Percentiles rank a stretch among this genome's conserved stretches.
phyloP scores from a whole-genome alignment of 1,284 basidiomycete species.

The Psilocybe mexicana region DNA sequence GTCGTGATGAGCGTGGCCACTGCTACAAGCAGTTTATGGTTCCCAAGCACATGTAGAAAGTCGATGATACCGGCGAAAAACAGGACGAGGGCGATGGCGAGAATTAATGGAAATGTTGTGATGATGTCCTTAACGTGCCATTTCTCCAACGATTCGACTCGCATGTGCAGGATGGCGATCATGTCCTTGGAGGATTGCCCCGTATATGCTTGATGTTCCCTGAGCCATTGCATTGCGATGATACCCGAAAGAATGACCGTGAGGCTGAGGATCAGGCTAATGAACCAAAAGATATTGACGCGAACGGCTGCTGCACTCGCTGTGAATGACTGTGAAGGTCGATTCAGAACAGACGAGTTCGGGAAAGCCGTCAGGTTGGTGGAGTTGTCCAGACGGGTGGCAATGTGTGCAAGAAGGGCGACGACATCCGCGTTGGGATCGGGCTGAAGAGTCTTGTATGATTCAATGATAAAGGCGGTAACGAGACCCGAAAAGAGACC shows the following conservation, averaged over 20 bases:
- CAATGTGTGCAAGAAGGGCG: background rate
- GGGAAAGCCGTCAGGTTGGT: background rate
- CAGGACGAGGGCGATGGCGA: background rate
- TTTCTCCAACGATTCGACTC: background rate
- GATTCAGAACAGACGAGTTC: background rate
- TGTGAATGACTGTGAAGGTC: background rate
- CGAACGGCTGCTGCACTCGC: background rate
- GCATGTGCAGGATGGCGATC: constrained; percentile 1
- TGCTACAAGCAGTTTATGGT: background rate
- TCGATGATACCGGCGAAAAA: constrained; percentile 4
- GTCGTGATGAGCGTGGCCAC: background rate
- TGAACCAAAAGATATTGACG: constrained; percentile 5
- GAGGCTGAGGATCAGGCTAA: constrained; percentile 5
- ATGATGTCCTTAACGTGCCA: constrained; percentile 3
- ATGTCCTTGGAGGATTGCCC: background rate
- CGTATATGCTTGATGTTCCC: background rate
- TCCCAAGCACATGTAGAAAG: background rate
- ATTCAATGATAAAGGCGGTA: background rate
- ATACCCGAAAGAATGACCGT: background rate
- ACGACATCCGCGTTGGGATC: background rate
- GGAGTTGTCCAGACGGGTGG: background rate
- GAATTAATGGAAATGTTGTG: background rate
- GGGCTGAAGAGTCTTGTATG: constrained; percentile 1
- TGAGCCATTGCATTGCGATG: constrained; percentile 1
- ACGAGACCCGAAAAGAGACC: constrained; percentile 5